A percentile compares a stretch with the other conserved stretches of the same genome.
These are phyloP conservation scores for Herpetomonas muscarum DNA, from an alignment of 208 protist genomes.

Conservation along the genomic window DNA sequence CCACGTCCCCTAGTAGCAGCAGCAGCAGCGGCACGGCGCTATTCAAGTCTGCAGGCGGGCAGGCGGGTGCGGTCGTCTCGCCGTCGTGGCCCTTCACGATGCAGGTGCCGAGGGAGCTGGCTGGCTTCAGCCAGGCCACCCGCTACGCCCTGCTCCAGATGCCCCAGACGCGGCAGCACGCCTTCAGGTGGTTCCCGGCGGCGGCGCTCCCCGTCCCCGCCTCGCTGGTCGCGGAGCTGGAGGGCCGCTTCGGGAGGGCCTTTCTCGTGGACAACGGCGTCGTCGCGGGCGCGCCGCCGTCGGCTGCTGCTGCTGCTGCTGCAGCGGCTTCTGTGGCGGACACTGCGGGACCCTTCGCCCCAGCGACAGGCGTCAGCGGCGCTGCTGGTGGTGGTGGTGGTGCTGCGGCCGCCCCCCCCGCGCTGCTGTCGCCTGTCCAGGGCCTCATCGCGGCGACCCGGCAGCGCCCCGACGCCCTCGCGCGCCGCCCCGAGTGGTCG, in stretches of 20 bases:
- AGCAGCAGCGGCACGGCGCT: too few relatives aligned
- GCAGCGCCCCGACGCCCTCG: neutral
- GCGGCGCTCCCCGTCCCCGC: conserved; percentile 40
- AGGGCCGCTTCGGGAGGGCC: conserved; percentile 6
- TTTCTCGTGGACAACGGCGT: neutral
- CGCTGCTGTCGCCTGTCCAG: too few relatives aligned
- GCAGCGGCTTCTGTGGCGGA: neutral
- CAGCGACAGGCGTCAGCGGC: conserved; percentile 1
- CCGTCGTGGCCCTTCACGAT: conserved; percentile 15
- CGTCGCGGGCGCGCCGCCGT: neutral
- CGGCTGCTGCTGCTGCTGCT: neutral
- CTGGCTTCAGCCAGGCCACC: conserved; percentile 41
- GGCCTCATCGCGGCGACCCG: conserved; percentile 17
- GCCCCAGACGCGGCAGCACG: conserved; percentile 25
- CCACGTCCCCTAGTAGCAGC: too few relatives aligned
- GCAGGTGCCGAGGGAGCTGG: conserved; percentile 29
- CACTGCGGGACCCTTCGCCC: too few relatives aligned
- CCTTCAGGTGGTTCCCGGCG: conserved; percentile 48
- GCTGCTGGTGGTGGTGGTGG: too few relatives aligned
- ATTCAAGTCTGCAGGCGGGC: too few relatives aligned
- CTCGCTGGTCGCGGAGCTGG: conserved; percentile 25
- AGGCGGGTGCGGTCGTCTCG: too few relatives aligned
- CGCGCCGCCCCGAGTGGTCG: neutral
- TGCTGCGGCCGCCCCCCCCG: too few relatives aligned
- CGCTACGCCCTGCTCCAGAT: conserved; percentile 58